phyloP scores from a whole-genome alignment of 148 eudicot genomes.

The Spergularia bocconei region DNA sequence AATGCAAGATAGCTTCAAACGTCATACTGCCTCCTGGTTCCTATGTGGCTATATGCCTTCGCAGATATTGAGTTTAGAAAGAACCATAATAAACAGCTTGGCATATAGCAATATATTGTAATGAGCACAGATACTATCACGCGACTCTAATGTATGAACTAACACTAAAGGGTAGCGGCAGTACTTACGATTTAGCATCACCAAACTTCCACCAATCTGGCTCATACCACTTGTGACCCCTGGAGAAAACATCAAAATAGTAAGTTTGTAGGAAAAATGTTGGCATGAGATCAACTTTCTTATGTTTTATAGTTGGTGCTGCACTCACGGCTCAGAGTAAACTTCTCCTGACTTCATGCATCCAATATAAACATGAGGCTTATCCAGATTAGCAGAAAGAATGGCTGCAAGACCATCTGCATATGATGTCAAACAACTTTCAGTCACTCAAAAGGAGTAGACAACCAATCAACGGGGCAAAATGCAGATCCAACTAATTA shows the following conservation, averaged over 20 bases:
- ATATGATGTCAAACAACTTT: conserved; percentile 15
- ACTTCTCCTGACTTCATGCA: conserved; percentile 97
- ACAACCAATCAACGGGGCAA: neutral
- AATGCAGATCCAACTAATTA: conserved; percentile 12
- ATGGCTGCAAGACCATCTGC: conserved; percentile 72
- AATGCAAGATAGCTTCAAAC: neutral
- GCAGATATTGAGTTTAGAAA: neutral
- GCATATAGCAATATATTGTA: neutral
- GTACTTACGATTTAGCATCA: conserved; percentile 77
- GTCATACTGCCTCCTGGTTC: neutral
- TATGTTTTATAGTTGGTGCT: neutral
- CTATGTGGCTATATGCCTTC: neutral
- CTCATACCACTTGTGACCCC: conserved; percentile 86
- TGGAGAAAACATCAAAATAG: conserved; percentile 32
- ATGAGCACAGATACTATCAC: conserved; percentile 3
- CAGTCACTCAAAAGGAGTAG: neutral
- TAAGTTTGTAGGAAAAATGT: conserved; percentile 14
- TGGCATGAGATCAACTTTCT: neutral
- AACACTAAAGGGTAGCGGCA: conserved; percentile 1
- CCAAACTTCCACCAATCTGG: conserved; percentile 99
- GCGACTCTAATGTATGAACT: neutral
- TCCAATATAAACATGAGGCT: conserved; percentile 76
- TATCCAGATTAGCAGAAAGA: conserved; percentile 63
- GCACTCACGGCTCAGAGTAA: conserved; percentile 76
- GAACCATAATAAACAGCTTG: neutral